These are phyloP conservation scores for Colletotrichum horii DNA, from an alignment of 2,329 filamentous ascomycete species.

Conservation along the genomic window DNA sequence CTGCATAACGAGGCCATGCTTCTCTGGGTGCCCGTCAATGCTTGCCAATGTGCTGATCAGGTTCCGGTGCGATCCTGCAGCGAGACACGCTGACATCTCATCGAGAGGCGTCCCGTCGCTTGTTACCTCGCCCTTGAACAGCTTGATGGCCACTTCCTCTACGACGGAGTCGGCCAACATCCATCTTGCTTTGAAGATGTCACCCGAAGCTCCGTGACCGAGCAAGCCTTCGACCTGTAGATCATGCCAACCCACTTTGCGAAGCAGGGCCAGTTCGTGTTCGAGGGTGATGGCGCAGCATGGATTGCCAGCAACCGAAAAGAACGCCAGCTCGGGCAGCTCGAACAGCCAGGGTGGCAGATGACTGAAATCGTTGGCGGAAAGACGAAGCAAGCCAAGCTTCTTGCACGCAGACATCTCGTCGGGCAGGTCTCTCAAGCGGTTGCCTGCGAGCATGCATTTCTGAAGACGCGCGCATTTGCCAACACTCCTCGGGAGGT, in stretches of 20 bases:
- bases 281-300: constrained; percentile 33
- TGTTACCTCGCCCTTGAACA: constrained; percentile 52
- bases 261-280: constrained; percentile 30
- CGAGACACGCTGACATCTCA: constrained; percentile 52
- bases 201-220: constrained; percentile 50
- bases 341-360: constrained; percentile 49
- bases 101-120: constrained; percentile 53
- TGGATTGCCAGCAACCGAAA: constrained; percentile 54
- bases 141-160: constrained; percentile 50
- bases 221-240: constrained; percentile 45
- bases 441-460: constrained; percentile 55
- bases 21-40: constrained; percentile 44
- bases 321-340: constrained; percentile 49
- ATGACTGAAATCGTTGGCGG: constrained; percentile 41
- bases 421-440: constrained; percentile 40
- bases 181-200: constrained; percentile 48
- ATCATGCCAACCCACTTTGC: constrained; percentile 43
- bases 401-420: constrained; percentile 49
- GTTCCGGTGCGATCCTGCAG: constrained; percentile 49
- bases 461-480: constrained; percentile 48
- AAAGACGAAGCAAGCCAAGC: constrained; percentile 48
- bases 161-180: constrained; percentile 27
- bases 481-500: constrained; percentile 46
- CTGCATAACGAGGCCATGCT: constrained; percentile 49
- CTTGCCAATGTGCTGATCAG: constrained; percentile 50